Evolutionary conservation across 305 asterid genomes (phyloP), one percentile per base, ranked within the genome.

Genomic region (Fraxinus floribunda): DNA sequence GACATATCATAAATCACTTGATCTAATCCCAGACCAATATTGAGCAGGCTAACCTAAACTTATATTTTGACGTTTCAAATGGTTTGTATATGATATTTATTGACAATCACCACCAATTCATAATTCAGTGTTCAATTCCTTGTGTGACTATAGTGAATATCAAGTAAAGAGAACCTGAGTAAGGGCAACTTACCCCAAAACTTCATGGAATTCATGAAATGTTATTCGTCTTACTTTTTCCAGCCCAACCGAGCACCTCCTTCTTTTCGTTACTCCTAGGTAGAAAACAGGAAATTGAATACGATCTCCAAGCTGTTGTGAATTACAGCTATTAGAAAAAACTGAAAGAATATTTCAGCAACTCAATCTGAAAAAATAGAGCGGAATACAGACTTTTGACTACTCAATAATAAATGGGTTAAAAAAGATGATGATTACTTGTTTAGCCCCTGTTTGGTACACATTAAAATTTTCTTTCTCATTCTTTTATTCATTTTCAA

Each of bases 171-270:
- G 35, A 38, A 76, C 29, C 20, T 11, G 41, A 77, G 68, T 76
- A 78, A 76, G 76, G 62, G 87, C 30, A 44, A n/a, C 85, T 90
- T 89, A 94, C 98, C 94, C 90, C 38, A 57, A 24, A 83, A 92
- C 92, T 77, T 91, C 94, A 83, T 95, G 99, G 87, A 95, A 94
- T 87, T 92, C 98, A 84, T 86, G 90, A 81, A 90, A 90, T 49
- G 88, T 92, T 89, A 92, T 79, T 89, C 92, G 86, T 81, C 89
- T 87, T 75, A 83, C 90, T 86, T 86, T 92, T 84, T 90, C 94
- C 83, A 4, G 26, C 85, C 98, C 94, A 86, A 95, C 78, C 24
- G 94, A 88, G 88, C 97, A 91, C 83, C 88, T 93, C 84, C 98
- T 90, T 80, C 89, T 89, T 83, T 95, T 94, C 1, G 80, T 89